Conservation (phyloP, 225 moss, liverwort and hornwort genomes). For the Asterella californica region DNA sequence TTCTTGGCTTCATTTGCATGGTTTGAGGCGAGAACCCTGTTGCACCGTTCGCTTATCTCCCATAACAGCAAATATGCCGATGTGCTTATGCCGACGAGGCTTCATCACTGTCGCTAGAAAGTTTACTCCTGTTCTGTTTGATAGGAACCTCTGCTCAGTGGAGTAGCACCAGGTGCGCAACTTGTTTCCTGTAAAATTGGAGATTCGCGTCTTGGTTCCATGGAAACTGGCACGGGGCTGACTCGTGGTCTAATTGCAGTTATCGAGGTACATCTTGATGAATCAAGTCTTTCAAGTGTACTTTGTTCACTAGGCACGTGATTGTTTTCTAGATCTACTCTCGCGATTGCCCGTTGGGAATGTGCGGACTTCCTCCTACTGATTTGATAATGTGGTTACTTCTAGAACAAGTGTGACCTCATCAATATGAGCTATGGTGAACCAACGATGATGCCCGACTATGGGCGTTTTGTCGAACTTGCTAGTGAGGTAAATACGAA, state of each 20-base stretch:
- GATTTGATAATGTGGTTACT: constrained; percentile 1
- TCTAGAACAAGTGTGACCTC: constrained; percentile 89
- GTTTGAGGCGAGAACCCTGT: no score
- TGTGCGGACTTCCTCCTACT: not conserved
- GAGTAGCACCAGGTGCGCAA: constrained; percentile 97
- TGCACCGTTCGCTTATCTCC: not conserved
- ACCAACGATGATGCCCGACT: constrained; percentile 76
- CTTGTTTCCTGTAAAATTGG: constrained; percentile 98
- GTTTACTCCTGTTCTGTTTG: not conserved
- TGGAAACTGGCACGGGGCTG: constrained; percentile 96
- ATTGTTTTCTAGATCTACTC: not conserved
- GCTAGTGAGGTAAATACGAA: constrained; percentile 63
- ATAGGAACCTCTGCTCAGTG: constrained; percentile 86
- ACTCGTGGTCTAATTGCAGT: constrained; percentile 94
- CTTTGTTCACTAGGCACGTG: not conserved
- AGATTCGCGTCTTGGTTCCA: constrained; percentile 86
- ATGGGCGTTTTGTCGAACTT: constrained; percentile 89
- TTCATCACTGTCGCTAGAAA: not conserved
- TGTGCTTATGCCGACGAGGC: not conserved
- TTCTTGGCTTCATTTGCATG: not conserved
- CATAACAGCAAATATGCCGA: no score
- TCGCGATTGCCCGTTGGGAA: not conserved
- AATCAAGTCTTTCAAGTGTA: not conserved
- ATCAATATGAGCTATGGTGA: constrained; percentile 99
- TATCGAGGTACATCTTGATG: constrained; percentile 54